Evolutionary conservation across 192 early-diverging fungal genomes (phyloP), one percentile per base, ranked within the genome.

Genomic region (Backusella mclennaniae): DNA sequence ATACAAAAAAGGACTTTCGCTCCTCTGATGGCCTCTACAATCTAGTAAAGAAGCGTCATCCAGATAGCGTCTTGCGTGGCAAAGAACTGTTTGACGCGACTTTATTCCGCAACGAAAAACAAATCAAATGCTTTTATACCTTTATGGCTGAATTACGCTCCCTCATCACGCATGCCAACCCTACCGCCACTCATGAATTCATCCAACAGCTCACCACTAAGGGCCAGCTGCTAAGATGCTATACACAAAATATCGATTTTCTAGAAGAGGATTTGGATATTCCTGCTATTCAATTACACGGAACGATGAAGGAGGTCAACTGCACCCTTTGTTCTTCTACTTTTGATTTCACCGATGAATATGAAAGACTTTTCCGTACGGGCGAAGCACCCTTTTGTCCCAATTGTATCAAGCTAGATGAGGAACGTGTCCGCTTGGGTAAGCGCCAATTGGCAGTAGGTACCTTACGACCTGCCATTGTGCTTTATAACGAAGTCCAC

Each of bases 211-310:
- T 99, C 1, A 87, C 92, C n/a, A 89, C 92, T 19, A 77, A 82
- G 5, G 91, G 92, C 15, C 92, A 95, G 78, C 87, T 99, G 1
- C 73, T 96, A 17, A 82, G 97, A 8, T 96, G 94, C 83, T 99
- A 99, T 70, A 97, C 97, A 26, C 97, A 97, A 84, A 99, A 99
- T 80, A 99, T 98, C 73, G 97, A 99, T 77, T 91, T 93, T 77
- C 84, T 99, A 14, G 97, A 98, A 77, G 88, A 89, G 56, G 85
- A 89, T 31, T 83, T 94, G 1, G 90, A 91, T 23, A 73, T 95
- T 77, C 85, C 89, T 67, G 93, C 96, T 0, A 93, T 99, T 17
- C 95, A 96, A 85, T 87, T 98, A 17, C 97, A 99, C 82, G 96
- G 97, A 3, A 91, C 93, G 42, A 84, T 99, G 66, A 88, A 94